phyloP scores from a whole-genome alignment of 2,329 filamentous ascomycete species.

The Endothia cerciana region DNA sequence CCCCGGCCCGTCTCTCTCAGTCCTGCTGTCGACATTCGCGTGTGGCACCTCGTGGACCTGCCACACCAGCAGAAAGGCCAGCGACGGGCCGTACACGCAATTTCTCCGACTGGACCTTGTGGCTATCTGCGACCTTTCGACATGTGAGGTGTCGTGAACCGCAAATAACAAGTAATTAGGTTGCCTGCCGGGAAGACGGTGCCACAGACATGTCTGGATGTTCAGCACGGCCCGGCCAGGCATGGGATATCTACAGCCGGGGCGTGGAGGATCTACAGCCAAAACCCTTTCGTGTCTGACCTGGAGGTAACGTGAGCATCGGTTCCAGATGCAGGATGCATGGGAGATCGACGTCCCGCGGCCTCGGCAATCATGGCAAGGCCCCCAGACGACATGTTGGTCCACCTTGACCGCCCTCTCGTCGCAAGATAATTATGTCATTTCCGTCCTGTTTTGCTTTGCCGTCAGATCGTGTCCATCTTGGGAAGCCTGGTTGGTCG shows the following conservation, averaged over 20 bases:
- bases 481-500: neutral
- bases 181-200: neutral
- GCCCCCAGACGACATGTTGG: neutral
- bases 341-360: neutral
- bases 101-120: constrained; percentile 10
- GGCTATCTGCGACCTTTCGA: neutral
- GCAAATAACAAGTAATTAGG: neutral
- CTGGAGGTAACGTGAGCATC: neutral
- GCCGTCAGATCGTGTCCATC: neutral
- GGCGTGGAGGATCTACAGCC: neutral
- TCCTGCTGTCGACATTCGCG: neutral
- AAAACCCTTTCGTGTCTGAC: neutral
- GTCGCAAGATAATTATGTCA: too few species aligned
- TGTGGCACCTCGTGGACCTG: neutral
- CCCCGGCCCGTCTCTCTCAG: neutral
- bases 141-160: neutral
- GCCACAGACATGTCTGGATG: neutral
- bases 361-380: neutral
- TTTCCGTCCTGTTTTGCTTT: neutral
- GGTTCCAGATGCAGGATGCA: neutral
- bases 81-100: constrained; percentile 10
- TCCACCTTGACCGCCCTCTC: neutral
- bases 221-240: neutral
- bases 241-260: neutral
- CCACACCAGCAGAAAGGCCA: neutral